Percentiles rank a stretch among this genome's conserved stretches.
Conservation (phyloP, 306 rosid genomes). For the Cucumis sativus region DNA sequence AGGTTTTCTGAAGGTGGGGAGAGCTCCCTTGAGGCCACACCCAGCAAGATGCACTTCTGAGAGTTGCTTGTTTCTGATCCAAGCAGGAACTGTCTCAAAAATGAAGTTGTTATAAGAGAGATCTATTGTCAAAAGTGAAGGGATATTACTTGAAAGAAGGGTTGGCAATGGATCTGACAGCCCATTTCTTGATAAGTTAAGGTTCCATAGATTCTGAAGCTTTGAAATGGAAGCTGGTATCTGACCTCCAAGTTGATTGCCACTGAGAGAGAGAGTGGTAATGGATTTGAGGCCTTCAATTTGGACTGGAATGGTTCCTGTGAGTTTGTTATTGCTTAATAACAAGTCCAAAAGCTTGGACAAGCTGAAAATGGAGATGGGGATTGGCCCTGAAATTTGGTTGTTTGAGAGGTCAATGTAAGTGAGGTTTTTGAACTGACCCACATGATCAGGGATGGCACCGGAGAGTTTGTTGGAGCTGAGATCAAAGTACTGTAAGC, state of each 20-base stretch:
- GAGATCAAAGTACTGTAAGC: constrained; percentile 65
- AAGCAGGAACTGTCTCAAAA: constrained; percentile 65
- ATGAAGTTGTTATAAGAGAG: constrained; percentile 71
- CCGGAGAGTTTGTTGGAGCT: constrained; percentile 62
- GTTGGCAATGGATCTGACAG: constrained; percentile 55
- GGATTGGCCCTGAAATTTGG: constrained; percentile 52
- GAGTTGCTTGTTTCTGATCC: constrained; percentile 69
- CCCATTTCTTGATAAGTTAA: constrained; percentile 68
- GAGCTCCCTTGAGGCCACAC: constrained; percentile 58
- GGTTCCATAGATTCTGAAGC: constrained; percentile 73
- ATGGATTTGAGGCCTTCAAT: constrained; percentile 55
- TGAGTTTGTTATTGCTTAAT: constrained; percentile 59
- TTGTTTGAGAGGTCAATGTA: constrained; percentile 66
- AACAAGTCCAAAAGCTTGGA: constrained; percentile 59
- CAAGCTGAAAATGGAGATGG: constrained; percentile 51
- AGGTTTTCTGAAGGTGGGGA: constrained; percentile 50
- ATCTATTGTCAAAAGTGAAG: constrained; percentile 80
- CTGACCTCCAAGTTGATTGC: constrained; percentile 48
- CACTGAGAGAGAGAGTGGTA: constrained; percentile 52
- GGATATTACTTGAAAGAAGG: constrained; percentile 41
- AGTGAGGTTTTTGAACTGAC: constrained; percentile 42
- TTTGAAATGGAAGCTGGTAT: constrained; percentile 62
- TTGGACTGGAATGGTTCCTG: constrained; percentile 65
- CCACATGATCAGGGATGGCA: constrained; percentile 47
- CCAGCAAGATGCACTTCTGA: constrained; percentile 69